Base-by-base conservation (phyloP, 176 grass and related monocot genomes). In the Carex kokanica region DNA sequence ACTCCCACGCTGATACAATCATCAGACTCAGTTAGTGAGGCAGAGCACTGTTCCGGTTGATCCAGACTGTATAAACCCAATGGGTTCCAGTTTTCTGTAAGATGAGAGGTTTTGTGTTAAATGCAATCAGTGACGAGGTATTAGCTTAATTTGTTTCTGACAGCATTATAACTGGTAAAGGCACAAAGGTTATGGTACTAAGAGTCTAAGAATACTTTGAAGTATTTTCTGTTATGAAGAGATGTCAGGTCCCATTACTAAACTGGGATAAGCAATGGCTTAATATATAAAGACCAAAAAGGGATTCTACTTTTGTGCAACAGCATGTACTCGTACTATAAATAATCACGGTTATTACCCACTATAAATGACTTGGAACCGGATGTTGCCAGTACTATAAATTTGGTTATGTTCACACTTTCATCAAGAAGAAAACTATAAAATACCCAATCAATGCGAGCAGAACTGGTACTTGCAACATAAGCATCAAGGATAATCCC, bases 361-460 rank as follows among this genome's bases (percentile, higher is more conserved):
- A 68, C 8, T 15, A 12, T 38, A 68, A 16, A 27, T 38, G 31
- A 36, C 64, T 17, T 38, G 31, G 13, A 65, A 68, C 14, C 0
- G 29, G 29, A 67, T 67, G 64, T 32, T 31, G 27, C 27, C 8
- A 43, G 41, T 43, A 12, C 63, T 34, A 67, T 67, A 25, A 13
- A 63, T 25, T 63, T 63, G 60, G 60, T 63, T 63, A 49, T 66
- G 31, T 66, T 66, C 34, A 31, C 27, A 66, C 24, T 66, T 15
- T 23, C 29, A 66, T 66, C 64, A 66, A 66, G 64, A 65, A 65
- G 63, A 66, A 62, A 66, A 66, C 64, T 66, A 66, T 66, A 66
- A 63, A 66, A 15, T 66, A 34, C 64, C 32, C 64, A 16, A 66
- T 16, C 27, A 66, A 17, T 17, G 29, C 2, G 64, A 66, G 5